Percentiles rank a stretch among this genome's conserved stretches.
These are phyloP conservation scores for Suzukiozyma palmioleophila DNA, from an alignment of 1,139 yeast species.

Conservation along the genomic window DNA sequence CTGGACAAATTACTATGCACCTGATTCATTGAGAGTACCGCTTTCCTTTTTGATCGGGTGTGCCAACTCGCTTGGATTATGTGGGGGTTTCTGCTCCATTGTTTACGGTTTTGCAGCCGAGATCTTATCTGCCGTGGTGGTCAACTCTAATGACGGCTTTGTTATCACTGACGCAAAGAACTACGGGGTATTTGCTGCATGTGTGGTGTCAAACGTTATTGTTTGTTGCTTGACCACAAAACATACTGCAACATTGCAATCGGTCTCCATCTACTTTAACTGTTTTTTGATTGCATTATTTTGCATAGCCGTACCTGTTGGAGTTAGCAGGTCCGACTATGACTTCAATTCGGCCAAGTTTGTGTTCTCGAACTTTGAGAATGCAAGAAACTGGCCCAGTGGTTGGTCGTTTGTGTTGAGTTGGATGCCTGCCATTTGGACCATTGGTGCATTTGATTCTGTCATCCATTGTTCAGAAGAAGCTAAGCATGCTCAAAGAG, in stretches of 20 bases:
- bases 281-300: slow-evolving; percentile 14
- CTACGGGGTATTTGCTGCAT: slow-evolving; percentile 27
- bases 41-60: slow-evolving; percentile 25
- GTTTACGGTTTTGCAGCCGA: slow-evolving; percentile 25
- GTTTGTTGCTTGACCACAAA: slow-evolving; percentile 22
- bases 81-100: slow-evolving; percentile 26
- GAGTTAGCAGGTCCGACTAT: slow-evolving; percentile 13
- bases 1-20: slow-evolving; percentile 34
- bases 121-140: slow-evolving; percentile 20
- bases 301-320: slow-evolving; percentile 24
- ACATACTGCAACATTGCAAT: slow-evolving; percentile 14
- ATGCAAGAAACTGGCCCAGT: slow-evolving; percentile 14
- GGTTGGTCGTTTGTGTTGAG: slow-evolving; percentile 20
- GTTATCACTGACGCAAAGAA: slow-evolving; percentile 17
- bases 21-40: slow-evolving; percentile 17
- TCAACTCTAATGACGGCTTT: slow-evolving; percentile 20
- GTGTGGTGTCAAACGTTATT: slow-evolving; percentile 15
- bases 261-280: slow-evolving; percentile 21
- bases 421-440: slow-evolving; percentile 32
- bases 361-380: slow-evolving; percentile 16
- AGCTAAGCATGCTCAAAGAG: slow-evolving; percentile 21
- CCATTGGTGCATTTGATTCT: slow-evolving; percentile 30
- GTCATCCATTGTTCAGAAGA: slow-evolving; percentile 31
- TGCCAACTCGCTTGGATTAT: slow-evolving; percentile 23
- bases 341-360: slow-evolving; percentile 13